These are phyloP conservation scores for Mortierella sp. DNA, from an alignment of 371 early-diverging fungal species.

Conservation along the genomic window DNA sequence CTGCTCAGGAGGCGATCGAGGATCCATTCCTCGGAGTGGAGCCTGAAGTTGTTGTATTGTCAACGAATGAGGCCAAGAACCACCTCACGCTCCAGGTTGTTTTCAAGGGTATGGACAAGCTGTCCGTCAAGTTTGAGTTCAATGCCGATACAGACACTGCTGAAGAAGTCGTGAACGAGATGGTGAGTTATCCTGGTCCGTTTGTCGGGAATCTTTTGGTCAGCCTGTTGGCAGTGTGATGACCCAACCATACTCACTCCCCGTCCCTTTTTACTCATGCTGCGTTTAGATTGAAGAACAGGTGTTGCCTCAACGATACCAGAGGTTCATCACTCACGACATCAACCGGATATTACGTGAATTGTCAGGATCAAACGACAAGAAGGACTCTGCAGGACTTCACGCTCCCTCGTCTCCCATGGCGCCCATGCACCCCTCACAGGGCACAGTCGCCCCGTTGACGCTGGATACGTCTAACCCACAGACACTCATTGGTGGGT, in stretches of 20 bases:
- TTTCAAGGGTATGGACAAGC: conserved; percentile 84
- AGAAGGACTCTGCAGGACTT: conserved; percentile 59
- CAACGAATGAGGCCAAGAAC: conserved; percentile 72
- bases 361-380: conserved; percentile 64
- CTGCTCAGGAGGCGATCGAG: conserved; percentile 83
- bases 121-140: conserved; percentile 92
- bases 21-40: conserved; percentile 88
- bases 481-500: conserved; percentile 15
- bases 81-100: conserved; percentile 84
- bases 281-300: conserved; percentile 78
- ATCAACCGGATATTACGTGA: conserved; percentile 90
- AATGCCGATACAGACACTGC: conserved; percentile 91
- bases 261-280: not conserved
- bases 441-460: conserved; percentile 27
- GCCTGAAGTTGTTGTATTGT: conserved; percentile 79
- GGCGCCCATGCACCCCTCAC: conserved; percentile 20
- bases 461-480: conserved; percentile 36
- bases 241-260: not conserved
- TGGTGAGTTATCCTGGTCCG: conserved; percentile 63
- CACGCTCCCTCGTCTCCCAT: conserved; percentile 44
- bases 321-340: conserved; percentile 84
- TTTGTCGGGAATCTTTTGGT: not conserved
- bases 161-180: conserved; percentile 92
- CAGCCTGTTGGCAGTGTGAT: not conserved
- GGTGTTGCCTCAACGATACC: conserved; percentile 80